These are phyloP conservation scores for Neocucurbitaria cava DNA, from an alignment of 2,329 filamentous ascomycete genomes.

Conservation along the genomic window DNA sequence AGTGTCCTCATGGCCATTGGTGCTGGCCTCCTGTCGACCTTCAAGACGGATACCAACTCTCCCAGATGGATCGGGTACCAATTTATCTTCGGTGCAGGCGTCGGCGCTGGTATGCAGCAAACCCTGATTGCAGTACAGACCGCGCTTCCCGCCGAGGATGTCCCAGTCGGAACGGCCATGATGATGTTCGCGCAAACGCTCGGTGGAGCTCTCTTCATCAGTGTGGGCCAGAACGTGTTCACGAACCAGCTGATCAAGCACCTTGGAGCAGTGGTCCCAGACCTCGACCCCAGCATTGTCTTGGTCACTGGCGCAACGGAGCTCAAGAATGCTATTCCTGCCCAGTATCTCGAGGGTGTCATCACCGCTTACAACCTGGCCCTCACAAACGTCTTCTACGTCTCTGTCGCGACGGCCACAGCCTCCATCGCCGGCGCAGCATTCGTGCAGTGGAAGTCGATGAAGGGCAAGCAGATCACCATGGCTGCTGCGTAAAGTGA, in stretches of 20 bases:
- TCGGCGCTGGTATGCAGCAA: slow-evolving; percentile 59
- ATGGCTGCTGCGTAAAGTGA: slow-evolving; percentile 39
- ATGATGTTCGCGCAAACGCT: slow-evolving; percentile 58
- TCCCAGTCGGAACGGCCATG: slow-evolving; percentile 56
- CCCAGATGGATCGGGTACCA: slow-evolving; percentile 51
- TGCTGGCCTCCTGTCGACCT: slow-evolving; percentile 55
- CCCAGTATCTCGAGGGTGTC: slow-evolving; percentile 60
- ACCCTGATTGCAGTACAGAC: slow-evolving; percentile 56
- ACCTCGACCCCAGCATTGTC: slow-evolving; percentile 53
- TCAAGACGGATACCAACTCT: slow-evolving; percentile 47
- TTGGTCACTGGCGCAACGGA: slow-evolving; percentile 63
- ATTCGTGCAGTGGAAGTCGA: slow-evolving; percentile 69
- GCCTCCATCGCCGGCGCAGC: slow-evolving; percentile 63
- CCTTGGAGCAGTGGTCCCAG: slow-evolving; percentile 46
- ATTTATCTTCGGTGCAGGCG: slow-evolving; percentile 51
- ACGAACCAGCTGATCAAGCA: slow-evolving; percentile 57
- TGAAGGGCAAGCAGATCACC: slow-evolving; percentile 64
- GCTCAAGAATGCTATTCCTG: slow-evolving; percentile 61
- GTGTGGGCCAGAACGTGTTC: slow-evolving; percentile 59
- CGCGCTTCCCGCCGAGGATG: slow-evolving; percentile 50
- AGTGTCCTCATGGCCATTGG: slow-evolving; percentile 55
- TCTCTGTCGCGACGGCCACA: slow-evolving; percentile 62
- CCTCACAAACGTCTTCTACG: slow-evolving; percentile 66
- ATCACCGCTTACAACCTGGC: slow-evolving; percentile 69
- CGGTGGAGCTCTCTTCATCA: slow-evolving; percentile 58